Conservation (phyloP, 208 protist species). For the Phytomonas sp. region DNA sequence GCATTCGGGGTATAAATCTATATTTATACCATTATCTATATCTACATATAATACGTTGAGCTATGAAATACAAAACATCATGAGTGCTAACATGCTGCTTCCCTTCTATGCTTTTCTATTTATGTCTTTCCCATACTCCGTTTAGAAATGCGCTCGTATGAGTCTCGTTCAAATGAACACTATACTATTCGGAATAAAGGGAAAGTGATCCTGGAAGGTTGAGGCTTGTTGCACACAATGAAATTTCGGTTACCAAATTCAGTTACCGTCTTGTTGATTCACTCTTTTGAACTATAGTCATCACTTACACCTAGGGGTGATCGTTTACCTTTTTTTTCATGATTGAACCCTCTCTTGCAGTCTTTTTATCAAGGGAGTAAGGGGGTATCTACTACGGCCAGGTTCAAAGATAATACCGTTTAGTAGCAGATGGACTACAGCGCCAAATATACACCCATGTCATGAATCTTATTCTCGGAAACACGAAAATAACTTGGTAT, state of each 20-base stretch:
- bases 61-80: neutral
- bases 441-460: no score
- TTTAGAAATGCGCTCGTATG: neutral
- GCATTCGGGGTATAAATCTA: neutral
- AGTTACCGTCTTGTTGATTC: neutral
- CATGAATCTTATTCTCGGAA: neutral
- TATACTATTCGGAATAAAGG: no score
- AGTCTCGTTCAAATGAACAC: no score
- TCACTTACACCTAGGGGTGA: no score
- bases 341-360: neutral
- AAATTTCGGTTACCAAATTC: neutral
- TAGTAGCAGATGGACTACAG: no score
- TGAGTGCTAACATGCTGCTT: neutral
- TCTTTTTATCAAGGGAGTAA: no score
- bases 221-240: neutral
- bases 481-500: neutral
- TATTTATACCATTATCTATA: neutral
- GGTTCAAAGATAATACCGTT: no score
- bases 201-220: no score
- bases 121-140: neutral
- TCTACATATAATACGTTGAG: neutral
- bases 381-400: no score
- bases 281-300: neutral
- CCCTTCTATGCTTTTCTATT: neutral
- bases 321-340: neutral